Base-by-base conservation (phyloP, 192 early-diverging fungal species). In the Glomus cerebriforme region DNA sequence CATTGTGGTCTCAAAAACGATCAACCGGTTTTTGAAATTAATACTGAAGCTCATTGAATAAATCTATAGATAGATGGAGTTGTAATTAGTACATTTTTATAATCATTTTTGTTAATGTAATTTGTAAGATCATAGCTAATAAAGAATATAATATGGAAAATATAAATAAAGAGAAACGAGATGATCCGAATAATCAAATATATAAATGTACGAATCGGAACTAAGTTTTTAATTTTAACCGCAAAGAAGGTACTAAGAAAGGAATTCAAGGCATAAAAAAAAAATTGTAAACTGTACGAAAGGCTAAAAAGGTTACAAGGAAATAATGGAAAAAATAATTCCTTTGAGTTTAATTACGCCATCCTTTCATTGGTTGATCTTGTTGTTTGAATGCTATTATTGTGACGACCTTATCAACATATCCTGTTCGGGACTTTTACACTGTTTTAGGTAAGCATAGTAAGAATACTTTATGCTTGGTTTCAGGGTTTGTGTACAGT, bases 341-440 rank as follows among this genome's bases (percentile, higher is more conserved):
- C 19, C 49, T 54, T 68, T n/a, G 66, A 68, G 19, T 68, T n/a
- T 22, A n/a, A 35, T 68, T 37, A 37, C 66, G 34, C 34, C 15
- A 37, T 68, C 6, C 34, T n/a, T 39, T 68, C 7, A 68, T 68
- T 37, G 66, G 66, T 37, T 37, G 66, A 68, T 68, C 66, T 39
- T 68, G 66, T 39, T 68, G 66, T 68, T 68, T 68, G 66, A 68
- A 68, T 68, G 66, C 66, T 68, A 68, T 68, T 65, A 68, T 68
- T 68, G 32, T 68, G 66, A 68, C 35, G 66, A 19, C n/a, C 31
- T 68, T 68, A 68, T 68, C 66, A 68, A 68, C 35, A 68, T 68
- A 68, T 19, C 31, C 66, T 39, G 35, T 65, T 65, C 31, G 63
- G 63, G 27, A 65, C 27, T 54, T n/a, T 65, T 22, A 17, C 32